These are phyloP conservation scores for Daedaleopsis nitida DNA, from an alignment of 768 basidiomycete genomes.

Conservation along the genomic window DNA sequence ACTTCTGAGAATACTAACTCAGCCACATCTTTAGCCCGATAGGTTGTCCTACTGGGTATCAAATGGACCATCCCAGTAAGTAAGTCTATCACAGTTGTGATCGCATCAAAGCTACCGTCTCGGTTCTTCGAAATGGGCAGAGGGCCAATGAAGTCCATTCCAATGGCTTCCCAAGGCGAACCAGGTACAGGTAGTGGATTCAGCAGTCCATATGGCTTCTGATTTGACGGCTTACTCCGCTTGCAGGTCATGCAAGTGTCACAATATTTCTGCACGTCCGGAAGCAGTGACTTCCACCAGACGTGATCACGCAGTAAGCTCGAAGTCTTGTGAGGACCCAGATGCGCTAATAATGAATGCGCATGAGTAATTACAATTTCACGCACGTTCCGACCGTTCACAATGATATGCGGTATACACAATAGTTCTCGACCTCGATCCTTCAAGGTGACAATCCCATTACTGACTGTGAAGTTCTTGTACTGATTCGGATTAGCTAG, in stretches of 20 bases:
- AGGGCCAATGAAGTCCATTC: conserved; percentile 41
- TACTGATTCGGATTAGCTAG: background rate
- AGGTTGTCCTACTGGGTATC: conserved; percentile 31
- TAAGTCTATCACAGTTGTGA: conserved; percentile 23
- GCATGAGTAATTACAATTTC: conserved; percentile 38
- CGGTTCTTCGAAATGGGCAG: conserved; percentile 30
- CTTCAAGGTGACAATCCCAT: conserved; percentile 22
- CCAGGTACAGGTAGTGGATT: conserved; percentile 32
- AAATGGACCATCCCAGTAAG: conserved; percentile 29
- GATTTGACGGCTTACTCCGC: conserved; percentile 10
- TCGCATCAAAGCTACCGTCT: conserved; percentile 25
- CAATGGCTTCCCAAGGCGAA: conserved; percentile 39
- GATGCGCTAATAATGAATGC: conserved; percentile 35
- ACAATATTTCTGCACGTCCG: conserved; percentile 24
- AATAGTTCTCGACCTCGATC: conserved; percentile 15
- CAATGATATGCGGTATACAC: conserved; percentile 31
- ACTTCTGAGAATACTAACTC: conserved; percentile 37
- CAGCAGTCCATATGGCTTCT: conserved; percentile 30
- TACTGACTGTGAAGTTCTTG: conserved; percentile 15
- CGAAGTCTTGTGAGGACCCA: conserved; percentile 29
- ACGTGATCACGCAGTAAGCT: conserved; percentile 34
- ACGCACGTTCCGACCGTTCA: conserved; percentile 19
- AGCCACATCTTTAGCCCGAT: conserved; percentile 35
- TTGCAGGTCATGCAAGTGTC: conserved; percentile 23
- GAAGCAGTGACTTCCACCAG: conserved; percentile 34